Evolutionary conservation across 257 asterid species (phyloP).

Genomic region (Penstemon davidsonii): DNA sequence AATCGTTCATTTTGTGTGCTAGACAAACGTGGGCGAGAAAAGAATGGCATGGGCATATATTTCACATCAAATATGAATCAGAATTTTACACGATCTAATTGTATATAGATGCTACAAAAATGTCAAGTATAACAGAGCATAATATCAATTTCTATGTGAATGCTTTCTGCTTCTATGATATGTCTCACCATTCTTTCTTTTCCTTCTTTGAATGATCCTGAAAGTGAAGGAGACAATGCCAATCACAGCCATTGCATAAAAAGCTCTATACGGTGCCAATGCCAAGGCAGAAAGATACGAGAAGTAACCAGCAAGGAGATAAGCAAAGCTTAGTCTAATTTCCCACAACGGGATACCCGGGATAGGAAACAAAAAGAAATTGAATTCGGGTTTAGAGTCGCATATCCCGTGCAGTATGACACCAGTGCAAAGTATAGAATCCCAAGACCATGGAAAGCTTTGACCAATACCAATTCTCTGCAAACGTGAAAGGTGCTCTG

Average conservation of each 20-base stretch:
- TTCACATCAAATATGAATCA: conserved; percentile 14
- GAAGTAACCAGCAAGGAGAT: conserved; percentile 71
- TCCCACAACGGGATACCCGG: conserved; percentile 64
- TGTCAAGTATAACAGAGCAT: background rate
- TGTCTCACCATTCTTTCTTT: conserved; percentile 58
- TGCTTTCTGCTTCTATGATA: conserved; percentile 65
- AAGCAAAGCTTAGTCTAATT: conserved; percentile 70
- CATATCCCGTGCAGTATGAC: conserved; percentile 79
- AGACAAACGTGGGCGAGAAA: background rate
- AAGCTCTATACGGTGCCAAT: conserved; percentile 66
- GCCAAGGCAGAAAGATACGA: conserved; percentile 73
- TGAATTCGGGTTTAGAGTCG: conserved; percentile 75
- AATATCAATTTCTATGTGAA: conserved; percentile 70
- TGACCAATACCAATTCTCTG: conserved; percentile 74
- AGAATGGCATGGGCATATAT: background rate
- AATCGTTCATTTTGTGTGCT: background rate
- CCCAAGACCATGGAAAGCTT: conserved; percentile 75
- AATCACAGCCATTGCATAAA: conserved; percentile 72
- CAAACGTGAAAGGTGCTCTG: conserved; percentile 24
- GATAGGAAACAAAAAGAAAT: conserved; percentile 63
- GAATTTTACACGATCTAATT: conserved; percentile 25
- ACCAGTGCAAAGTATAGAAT: conserved; percentile 71
- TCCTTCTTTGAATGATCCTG: conserved; percentile 63
- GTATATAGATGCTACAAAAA: conserved; percentile 16
- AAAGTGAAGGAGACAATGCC: conserved; percentile 70